phyloP scores from a whole-genome alignment of 805 yeast genomes.

The Zygosaccharomyces lentus region DNA sequence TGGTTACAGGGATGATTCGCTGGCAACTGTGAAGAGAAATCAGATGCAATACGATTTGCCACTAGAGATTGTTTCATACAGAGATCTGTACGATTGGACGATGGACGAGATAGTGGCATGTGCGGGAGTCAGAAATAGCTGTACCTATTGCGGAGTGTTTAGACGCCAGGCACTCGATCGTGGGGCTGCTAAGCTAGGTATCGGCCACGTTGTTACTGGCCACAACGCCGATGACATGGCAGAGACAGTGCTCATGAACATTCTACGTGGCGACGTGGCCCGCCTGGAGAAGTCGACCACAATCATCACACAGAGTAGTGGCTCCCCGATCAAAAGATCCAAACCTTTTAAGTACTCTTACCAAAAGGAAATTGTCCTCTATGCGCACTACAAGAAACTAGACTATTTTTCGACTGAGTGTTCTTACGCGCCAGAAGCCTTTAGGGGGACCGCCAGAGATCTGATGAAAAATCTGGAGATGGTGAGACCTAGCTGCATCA shows the following conservation, averaged over 20 bases:
- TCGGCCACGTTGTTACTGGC: conserved; percentile 92
- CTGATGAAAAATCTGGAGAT: conserved; percentile 86
- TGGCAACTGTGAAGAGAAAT: conserved; percentile 94
- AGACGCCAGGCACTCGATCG: conserved; percentile 95
- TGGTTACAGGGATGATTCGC: conserved; percentile 94
- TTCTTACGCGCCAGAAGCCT: conserved; percentile 97
- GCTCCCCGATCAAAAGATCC: conserved; percentile 87
- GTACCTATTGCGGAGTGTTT: conserved; percentile 97
- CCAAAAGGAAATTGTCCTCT: conserved; percentile 94
- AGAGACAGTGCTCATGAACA: conserved; percentile 93
- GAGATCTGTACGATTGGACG: conserved; percentile 91
- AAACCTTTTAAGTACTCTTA: conserved; percentile 95
- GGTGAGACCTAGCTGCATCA: conserved; percentile 85
- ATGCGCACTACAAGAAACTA: conserved; percentile 92
- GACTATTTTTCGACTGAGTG: conserved; percentile 98
- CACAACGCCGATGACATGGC: conserved; percentile 99
- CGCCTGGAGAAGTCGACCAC: conserved; percentile 83
- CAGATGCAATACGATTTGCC: conserved; percentile 80
- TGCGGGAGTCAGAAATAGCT: conserved; percentile 88
- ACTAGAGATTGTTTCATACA: conserved; percentile 75
- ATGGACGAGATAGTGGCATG: conserved; percentile 97
- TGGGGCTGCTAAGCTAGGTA: conserved; percentile 84
- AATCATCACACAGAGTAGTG: conserved; percentile 75
- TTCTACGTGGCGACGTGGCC: conserved; percentile 93
- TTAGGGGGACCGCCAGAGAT: conserved; percentile 94